These are phyloP conservation scores for Vanrija humicola DNA, from an alignment of 1,284 basidiomycete species.

Conservation along the genomic window DNA sequence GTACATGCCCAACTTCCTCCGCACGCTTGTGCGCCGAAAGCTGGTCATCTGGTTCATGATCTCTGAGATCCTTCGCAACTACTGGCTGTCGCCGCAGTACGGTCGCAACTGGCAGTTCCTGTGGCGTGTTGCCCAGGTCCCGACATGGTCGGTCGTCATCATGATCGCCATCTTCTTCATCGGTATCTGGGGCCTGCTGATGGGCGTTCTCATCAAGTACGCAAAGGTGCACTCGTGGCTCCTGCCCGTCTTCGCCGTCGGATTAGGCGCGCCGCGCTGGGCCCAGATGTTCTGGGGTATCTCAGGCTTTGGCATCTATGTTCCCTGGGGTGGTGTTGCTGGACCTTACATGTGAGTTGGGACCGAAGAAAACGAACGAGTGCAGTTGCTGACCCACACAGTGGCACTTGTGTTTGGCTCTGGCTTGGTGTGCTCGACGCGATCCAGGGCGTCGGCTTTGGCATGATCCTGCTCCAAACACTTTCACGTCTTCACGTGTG, in stretches of 20 bases:
- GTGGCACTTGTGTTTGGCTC: slow-evolving; percentile 76
- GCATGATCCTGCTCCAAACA: slow-evolving; percentile 90
- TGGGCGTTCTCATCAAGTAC: slow-evolving; percentile 72
- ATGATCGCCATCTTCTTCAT: slow-evolving; percentile 80
- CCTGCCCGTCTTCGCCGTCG: slow-evolving; percentile 86
- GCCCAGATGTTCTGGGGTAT: slow-evolving; percentile 63
- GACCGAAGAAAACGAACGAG: neutral
- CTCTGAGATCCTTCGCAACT: slow-evolving; percentile 80
- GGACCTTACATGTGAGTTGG: slow-evolving; percentile 67
- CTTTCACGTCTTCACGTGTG: slow-evolving; percentile 87
- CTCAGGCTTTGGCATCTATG: slow-evolving; percentile 59
- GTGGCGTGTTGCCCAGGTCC: slow-evolving; percentile 70
- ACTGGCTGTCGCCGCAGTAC: slow-evolving; percentile 80
- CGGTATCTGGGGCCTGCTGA: slow-evolving; percentile 70
- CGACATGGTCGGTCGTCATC: slow-evolving; percentile 74
- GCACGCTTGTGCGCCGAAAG: slow-evolving; percentile 79
- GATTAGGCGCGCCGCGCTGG: slow-evolving; percentile 85
- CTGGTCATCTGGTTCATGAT: slow-evolving; percentile 89
- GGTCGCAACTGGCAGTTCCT: slow-evolving; percentile 91
- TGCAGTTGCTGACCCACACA: slow-evolving; percentile 11
- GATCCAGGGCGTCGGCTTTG: slow-evolving; percentile 85
- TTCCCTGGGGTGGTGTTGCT: slow-evolving; percentile 78
- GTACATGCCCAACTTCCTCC: slow-evolving; percentile 85
- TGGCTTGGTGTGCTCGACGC: slow-evolving; percentile 92
- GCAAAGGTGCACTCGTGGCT: slow-evolving; percentile 92